Evolutionary conservation across 768 basidiomycete species (phyloP).

Genomic region (Naganishia onofrii): DNA sequence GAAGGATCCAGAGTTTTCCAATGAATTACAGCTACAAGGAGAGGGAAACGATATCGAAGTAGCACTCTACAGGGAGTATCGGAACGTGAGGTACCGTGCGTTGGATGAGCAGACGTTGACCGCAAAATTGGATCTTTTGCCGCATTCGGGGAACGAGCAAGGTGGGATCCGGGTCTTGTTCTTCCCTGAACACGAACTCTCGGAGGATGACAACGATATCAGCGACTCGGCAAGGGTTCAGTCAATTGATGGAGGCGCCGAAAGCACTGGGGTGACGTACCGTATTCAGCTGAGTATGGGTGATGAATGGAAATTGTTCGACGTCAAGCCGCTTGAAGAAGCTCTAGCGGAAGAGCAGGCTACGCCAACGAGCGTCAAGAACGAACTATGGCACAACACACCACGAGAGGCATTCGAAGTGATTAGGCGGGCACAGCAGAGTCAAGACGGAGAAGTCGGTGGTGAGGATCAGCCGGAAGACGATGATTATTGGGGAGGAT

Average conservation of each 20-base stretch:
- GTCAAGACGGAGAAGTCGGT: conserved; percentile 3
- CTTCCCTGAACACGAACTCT: background rate
- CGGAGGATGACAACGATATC: background rate
- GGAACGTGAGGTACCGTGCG: conserved; percentile 12
- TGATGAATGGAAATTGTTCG: conserved; percentile 27
- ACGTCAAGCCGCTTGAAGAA: conserved; percentile 17
- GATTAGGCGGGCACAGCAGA: background rate
- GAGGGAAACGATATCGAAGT: conserved; percentile 25
- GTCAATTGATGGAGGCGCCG: background rate
- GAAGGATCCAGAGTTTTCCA: conserved; percentile 8
- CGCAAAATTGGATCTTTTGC: conserved; percentile 9
- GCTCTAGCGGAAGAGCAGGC: background rate
- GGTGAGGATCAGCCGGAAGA: conserved; percentile 12
- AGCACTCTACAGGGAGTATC: background rate
- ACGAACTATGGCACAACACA: background rate
- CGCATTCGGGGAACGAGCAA: background rate
- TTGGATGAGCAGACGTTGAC: conserved; percentile 26
- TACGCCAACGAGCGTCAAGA: background rate
- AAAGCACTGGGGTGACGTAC: background rate
- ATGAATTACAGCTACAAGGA: conserved; percentile 15
- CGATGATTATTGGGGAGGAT: conserved; percentile 34
- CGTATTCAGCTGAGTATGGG: conserved; percentile 9
- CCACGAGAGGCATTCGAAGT: conserved; percentile 3
- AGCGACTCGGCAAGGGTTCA: background rate
- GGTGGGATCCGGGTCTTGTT: conserved; percentile 12